Evolutionary conservation across 139 green algal genomes (phyloP).

Genomic region (Asterochloris erici): DNA sequence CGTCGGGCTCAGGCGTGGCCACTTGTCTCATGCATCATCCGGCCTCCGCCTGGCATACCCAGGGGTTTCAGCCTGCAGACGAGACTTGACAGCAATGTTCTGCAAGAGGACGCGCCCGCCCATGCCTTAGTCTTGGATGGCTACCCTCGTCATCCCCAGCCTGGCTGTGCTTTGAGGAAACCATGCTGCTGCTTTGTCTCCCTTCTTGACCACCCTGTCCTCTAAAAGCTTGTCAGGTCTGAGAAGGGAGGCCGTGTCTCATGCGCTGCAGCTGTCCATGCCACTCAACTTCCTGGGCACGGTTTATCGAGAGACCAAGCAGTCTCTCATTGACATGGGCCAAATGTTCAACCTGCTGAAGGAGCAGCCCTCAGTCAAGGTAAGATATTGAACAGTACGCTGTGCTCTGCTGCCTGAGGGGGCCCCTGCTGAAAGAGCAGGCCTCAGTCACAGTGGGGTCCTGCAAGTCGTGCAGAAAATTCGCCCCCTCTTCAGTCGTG

Average conservation of each 20-base stretch:
- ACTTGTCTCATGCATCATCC: no score
- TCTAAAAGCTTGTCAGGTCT: neutral
- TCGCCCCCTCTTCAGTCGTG: no score
- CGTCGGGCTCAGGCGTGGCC: no score
- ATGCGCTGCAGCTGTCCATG: conserved; percentile 76
- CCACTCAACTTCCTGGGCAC: conserved; percentile 98
- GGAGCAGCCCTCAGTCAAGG: conserved; percentile 21
- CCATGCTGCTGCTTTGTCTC: neutral
- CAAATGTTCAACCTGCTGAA: conserved; percentile 89
- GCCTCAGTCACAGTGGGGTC: no score
- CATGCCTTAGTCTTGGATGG: neutral
- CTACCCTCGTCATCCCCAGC: neutral
- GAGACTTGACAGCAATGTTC: no score
- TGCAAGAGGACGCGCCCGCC: no score
- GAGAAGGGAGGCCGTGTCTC: neutral
- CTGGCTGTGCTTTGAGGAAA: neutral
- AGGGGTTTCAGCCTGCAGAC: no score
- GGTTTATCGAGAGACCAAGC: conserved; percentile 94
- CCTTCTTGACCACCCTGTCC: neutral
- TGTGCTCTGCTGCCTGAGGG: no score
- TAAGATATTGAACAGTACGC: neutral
- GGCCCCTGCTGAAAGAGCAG: no score
- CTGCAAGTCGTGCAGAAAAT: no score
- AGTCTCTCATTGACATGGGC: conserved; percentile 95
- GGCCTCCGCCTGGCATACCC: no score